These are phyloP conservation scores for Volvariella volvacea DNA, from an alignment of 1,284 basidiomycete genomes.

Conservation along the genomic window DNA sequence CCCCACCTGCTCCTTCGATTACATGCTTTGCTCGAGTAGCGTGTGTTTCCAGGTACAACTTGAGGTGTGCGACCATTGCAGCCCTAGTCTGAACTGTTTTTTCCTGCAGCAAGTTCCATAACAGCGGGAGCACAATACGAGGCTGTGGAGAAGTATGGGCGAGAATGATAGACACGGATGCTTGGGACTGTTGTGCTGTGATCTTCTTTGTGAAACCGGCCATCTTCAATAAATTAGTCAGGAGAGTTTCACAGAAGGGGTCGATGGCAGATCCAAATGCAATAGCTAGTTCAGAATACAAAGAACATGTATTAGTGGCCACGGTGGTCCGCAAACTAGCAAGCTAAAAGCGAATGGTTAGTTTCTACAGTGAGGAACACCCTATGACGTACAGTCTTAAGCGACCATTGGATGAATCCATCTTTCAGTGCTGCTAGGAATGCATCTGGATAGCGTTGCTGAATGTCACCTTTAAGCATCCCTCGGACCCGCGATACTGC, in stretches of 20 bases:
- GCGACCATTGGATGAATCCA: conserved; percentile 74
- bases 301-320: conserved; percentile 69
- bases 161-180: conserved; percentile 64
- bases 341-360: conserved; percentile 41
- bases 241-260: conserved; percentile 69
- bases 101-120: conserved; percentile 75
- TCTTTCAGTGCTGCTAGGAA: conserved; percentile 75
- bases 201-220: conserved; percentile 95
- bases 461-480: conserved; percentile 84
- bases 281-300: conserved; percentile 74
- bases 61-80: conserved; percentile 63
- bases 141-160: conserved; percentile 66
- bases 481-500: conserved; percentile 80
- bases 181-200: conserved; percentile 82
- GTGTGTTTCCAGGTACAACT: conserved; percentile 67
- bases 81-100: conserved; percentile 81
- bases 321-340: conserved; percentile 91
- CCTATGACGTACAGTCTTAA: conserved; percentile 71
- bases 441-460: conserved; percentile 63
- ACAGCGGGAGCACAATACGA: conserved; percentile 62
- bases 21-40: conserved; percentile 52
- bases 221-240: conserved; percentile 80
- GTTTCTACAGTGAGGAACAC: conserved; percentile 4
- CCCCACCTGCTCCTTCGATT: conserved; percentile 61
- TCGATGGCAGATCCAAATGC: conserved; percentile 71